These are phyloP conservation scores for Abrus precatorius DNA, from an alignment of 306 rosid species.

Conservation along the genomic window DNA sequence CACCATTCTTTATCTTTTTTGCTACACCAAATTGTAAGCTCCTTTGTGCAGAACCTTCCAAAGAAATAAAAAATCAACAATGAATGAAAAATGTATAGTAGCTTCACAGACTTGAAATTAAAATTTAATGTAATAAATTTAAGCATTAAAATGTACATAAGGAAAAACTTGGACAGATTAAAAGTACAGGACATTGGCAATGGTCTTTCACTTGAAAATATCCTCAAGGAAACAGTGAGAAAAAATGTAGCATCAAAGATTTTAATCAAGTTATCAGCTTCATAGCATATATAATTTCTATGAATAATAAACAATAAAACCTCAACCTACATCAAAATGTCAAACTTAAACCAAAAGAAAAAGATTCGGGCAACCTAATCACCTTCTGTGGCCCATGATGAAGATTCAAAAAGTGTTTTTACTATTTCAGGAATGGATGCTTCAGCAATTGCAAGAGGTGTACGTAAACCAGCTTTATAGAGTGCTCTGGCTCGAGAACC, in stretches of 20 bases:
- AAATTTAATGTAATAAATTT: conserved; percentile 22
- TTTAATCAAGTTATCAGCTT: conserved; percentile 27
- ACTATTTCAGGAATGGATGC: conserved; percentile 86
- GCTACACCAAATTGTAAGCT: conserved; percentile 82
- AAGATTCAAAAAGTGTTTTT: conserved; percentile 87
- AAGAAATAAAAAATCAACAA: conserved; percentile 44
- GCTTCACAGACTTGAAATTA: conserved; percentile 23
- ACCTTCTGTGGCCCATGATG: conserved; percentile 93
- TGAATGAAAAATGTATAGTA: conserved; percentile 35
- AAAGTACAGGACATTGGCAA: conserved; percentile 33
- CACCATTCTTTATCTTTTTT: conserved; percentile 95
- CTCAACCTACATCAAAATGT: conserved; percentile 7
- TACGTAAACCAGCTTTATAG: conserved; percentile 92
- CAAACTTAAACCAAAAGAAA: conserved; percentile 12
- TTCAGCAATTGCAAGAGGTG: conserved; percentile 95
- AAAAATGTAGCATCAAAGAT: conserved; percentile 30
- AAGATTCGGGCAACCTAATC: conserved; percentile 22
- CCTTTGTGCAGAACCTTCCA: conserved; percentile 79
- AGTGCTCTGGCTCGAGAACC: conserved; percentile 99
- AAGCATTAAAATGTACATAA: conserved; percentile 28
- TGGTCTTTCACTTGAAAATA: conserved; percentile 35
- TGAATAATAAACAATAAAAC: conserved; percentile 26
- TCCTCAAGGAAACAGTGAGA: conserved; percentile 19
- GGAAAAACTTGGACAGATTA: conserved; percentile 30
- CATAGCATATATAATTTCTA: conserved; percentile 37